Evolutionary conservation across 2,329 filamentous ascomycete species (phyloP).

Genomic region (Colletotrichum tropicicola): DNA sequence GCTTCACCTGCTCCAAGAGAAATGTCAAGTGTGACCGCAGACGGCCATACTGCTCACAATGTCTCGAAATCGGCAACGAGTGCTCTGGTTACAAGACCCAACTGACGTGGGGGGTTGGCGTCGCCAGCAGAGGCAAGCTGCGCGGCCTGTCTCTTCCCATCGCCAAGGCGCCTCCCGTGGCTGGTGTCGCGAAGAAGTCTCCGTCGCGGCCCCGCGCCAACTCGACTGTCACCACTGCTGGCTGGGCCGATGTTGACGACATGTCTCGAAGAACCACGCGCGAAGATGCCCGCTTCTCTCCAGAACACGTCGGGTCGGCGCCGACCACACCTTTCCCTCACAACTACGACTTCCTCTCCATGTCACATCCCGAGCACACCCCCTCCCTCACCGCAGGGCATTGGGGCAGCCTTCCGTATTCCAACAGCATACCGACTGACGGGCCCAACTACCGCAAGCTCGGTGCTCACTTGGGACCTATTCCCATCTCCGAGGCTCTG

Average conservation of each 20-base stretch:
- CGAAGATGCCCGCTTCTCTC: slow-evolving; percentile 47
- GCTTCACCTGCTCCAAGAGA: slow-evolving; percentile 90
- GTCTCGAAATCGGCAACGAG: slow-evolving; percentile 88
- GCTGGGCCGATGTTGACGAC: slow-evolving; percentile 50
- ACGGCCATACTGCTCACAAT: slow-evolving; percentile 94
- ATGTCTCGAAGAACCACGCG: slow-evolving; percentile 42
- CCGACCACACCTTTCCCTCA: slow-evolving; percentile 49
- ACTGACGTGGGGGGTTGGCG: slow-evolving; percentile 94
- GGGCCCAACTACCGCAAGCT: slow-evolving; percentile 55
- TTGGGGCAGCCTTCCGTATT: slow-evolving; percentile 60
- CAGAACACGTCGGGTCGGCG: slow-evolving; percentile 52
- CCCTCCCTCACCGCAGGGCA: slow-evolving; percentile 46
- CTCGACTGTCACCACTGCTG: slow-evolving; percentile 48
- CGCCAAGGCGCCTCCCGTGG: slow-evolving; percentile 67
- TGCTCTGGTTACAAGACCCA: slow-evolving; percentile 97
- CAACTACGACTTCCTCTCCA: slow-evolving; percentile 60
- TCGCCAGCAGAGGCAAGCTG: slow-evolving; percentile 94
- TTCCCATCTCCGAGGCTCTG: slow-evolving; percentile 58
- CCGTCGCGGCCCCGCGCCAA: slow-evolving; percentile 53
- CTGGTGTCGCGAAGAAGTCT: slow-evolving; percentile 58
- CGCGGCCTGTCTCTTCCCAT: slow-evolving; percentile 83
- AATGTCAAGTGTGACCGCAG: slow-evolving; percentile 88
- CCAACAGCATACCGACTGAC: slow-evolving; percentile 49
- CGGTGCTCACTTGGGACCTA: slow-evolving; percentile 44
- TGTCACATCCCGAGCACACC: slow-evolving; percentile 56